Evolutionary conservation across 768 basidiomycete species (phyloP).

Genomic region (Sarcomyxa edulis): DNA sequence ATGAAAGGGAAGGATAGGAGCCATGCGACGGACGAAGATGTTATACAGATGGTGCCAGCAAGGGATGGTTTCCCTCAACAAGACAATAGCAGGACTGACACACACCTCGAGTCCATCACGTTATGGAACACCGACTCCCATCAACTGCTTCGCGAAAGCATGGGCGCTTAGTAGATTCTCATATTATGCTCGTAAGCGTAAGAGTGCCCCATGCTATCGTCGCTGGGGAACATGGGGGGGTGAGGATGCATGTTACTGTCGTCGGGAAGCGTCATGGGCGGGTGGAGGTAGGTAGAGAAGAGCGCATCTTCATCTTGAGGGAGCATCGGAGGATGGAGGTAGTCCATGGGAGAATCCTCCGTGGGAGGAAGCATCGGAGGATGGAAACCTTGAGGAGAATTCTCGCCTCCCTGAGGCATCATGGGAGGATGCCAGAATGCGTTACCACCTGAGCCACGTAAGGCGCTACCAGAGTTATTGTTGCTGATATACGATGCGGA

Average conservation of each 20-base stretch:
- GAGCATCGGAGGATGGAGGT: constrained; percentile 58
- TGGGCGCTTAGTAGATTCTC: too few relatives aligned
- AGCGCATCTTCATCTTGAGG: constrained; percentile 64
- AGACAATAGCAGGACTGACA: too few relatives aligned
- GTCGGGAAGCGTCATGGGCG: constrained; percentile 37
- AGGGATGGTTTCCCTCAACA: too few relatives aligned
- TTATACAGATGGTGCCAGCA: too few relatives aligned
- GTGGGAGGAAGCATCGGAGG: constrained; percentile 60
- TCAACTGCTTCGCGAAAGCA: too few relatives aligned
- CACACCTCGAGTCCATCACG: too few relatives aligned
- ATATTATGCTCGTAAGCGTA: too few relatives aligned
- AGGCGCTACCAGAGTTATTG: constrained; percentile 36
- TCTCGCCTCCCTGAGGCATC: constrained; percentile 48
- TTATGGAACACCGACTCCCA: too few relatives aligned
- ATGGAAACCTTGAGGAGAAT: constrained; percentile 56
- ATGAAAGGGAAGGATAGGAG: too few relatives aligned
- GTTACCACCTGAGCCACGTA: constrained; percentile 51
- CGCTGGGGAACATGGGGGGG: constrained; percentile 9
- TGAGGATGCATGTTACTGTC: constrained; percentile 15
- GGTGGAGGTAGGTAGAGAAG: constrained; percentile 42
- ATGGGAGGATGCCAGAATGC: constrained; percentile 81
- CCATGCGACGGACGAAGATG: too few relatives aligned
- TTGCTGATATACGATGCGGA: too few relatives aligned
- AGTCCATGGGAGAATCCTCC: constrained; percentile 70
- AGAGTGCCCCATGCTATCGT: constrained; percentile 8